Conservation (phyloP, 441 rosid genomes). For the Manihot esculenta region DNA sequence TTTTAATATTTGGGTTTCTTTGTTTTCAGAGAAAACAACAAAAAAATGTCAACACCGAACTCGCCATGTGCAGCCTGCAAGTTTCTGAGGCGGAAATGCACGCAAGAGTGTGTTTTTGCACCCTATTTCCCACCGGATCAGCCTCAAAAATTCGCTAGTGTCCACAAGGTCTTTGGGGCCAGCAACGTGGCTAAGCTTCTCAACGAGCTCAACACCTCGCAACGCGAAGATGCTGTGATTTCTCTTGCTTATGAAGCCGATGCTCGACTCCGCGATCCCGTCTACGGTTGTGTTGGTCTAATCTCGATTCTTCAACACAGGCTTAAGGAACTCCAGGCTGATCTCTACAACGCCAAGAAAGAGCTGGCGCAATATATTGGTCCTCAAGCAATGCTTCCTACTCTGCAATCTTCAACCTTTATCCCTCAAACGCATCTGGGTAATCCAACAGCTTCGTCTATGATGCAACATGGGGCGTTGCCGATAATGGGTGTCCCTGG, state of each 20-base stretch:
- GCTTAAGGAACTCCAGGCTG: slow-evolving; percentile 53
- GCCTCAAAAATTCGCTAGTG: slow-evolving; percentile 69
- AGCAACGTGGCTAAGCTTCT: slow-evolving; percentile 84
- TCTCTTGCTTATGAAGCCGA: slow-evolving; percentile 87
- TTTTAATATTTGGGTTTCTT: background rate
- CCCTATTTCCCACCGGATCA: slow-evolving; percentile 95
- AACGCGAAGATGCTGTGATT: slow-evolving; percentile 86
- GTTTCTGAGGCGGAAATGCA: slow-evolving; percentile 74
- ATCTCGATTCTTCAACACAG: slow-evolving; percentile 74
- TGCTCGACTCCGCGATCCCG: slow-evolving; percentile 77
- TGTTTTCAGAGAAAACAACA: background rate
- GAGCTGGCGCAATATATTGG: slow-evolving; percentile 65
- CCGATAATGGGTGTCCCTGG: slow-evolving; percentile 54
- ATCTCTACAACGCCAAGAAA: slow-evolving; percentile 56
- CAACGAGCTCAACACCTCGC: slow-evolving; percentile 59
- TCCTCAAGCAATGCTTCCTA: slow-evolving; percentile 70
- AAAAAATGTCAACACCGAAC: slow-evolving; percentile 64
- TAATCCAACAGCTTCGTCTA: slow-evolving; percentile 40
- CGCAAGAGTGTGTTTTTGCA: slow-evolving; percentile 87
- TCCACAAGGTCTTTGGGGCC: slow-evolving; percentile 86
- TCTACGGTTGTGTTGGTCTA: slow-evolving; percentile 83
- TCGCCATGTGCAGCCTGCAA: slow-evolving; percentile 98
- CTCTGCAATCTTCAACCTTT: slow-evolving; percentile 2
- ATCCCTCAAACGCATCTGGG: slow-evolving; percentile 31
- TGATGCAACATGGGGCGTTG: slow-evolving; percentile 37